A percentile compares a stretch with the other conserved stretches of the same genome.
phyloP scores from a whole-genome alignment of 306 rosid species.

The Cucurbita moschata region DNA sequence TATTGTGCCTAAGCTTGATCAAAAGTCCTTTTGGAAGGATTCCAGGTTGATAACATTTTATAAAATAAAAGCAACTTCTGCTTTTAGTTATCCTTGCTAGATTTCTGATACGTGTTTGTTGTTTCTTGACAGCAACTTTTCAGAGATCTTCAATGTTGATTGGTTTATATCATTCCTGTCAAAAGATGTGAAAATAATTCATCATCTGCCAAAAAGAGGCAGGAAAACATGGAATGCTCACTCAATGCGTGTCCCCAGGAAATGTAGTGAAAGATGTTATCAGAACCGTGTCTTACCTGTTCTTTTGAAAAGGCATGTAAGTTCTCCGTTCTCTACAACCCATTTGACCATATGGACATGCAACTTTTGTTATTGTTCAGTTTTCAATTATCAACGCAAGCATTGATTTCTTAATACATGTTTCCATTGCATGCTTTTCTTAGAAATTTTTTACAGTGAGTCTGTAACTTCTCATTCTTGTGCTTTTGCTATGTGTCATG shows the following conservation, averaged over 20 bases:
- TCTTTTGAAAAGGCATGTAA: conserved; percentile 82
- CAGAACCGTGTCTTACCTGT: conserved; percentile 70
- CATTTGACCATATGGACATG: not conserved
- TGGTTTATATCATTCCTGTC: conserved; percentile 69
- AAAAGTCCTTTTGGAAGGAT: conserved; percentile 95
- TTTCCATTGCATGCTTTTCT: not conserved
- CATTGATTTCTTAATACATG: not conserved
- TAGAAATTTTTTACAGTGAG: not conserved
- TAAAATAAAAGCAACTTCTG: not conserved
- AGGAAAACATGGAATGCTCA: conserved; percentile 45
- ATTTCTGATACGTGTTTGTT: conserved; percentile 4
- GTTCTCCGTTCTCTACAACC: conserved; percentile 30
- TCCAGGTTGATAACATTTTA: conserved; percentile 43
- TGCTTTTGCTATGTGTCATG: not conserved
- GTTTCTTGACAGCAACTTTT: conserved; percentile 70
- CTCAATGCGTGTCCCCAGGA: conserved; percentile 90
- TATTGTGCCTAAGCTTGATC: conserved; percentile 85
- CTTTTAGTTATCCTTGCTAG: not conserved
- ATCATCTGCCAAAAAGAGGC: conserved; percentile 66
- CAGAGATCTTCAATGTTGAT: conserved; percentile 84
- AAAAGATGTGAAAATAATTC: conserved; percentile 75
- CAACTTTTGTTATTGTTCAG: not conserved
- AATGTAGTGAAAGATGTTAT: conserved; percentile 90
- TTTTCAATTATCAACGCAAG: not conserved
- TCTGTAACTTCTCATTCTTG: not conserved